Base-by-base conservation (phyloP, 2,329 filamentous ascomycete genomes). In the Calonectria pseudoreteaudii region DNA sequence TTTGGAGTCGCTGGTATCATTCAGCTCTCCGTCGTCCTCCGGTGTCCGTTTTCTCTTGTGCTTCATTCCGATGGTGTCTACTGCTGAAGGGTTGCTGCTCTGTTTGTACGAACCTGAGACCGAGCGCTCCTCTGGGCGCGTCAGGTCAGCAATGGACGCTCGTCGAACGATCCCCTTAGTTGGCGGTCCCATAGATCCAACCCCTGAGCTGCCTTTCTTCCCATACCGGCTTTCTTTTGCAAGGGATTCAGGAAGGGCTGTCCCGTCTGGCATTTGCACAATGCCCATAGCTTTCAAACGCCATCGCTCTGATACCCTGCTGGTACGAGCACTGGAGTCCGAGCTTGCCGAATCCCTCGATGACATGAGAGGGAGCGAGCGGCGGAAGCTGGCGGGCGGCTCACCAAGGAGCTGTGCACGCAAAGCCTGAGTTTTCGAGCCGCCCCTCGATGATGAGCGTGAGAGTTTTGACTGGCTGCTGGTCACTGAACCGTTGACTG, bases 201-300 rank as follows among this genome's bases (percentile, higher is more conserved):
- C 74, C 3, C 84, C 84, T 1, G 82, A 78, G 68, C 84, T 86
- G 9, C 84, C 83, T 74, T 85, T 86, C 31, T 85, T 85, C 58
- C 85, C 84, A 68, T 83, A 82, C 50, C 86, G 79, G 77, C 88
- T 86, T 31, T 89, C 86, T 44, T 85, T 78, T 16, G 87, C 88
- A 50, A 91, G 83, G 3, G 85, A 84, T 74, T 91, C 89, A 8
- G 89, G 89, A 3, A 90, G 77, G 74, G 88, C 89, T 62, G 88
- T 86, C n/a, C 89, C 86, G 74, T 91, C 86, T 6, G 87, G 85
- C 85, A 90, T 87, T 74, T 86, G 87, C 3, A 90, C 87, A 23
- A 91, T 85, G 13, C 86, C 87, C 86, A 88, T 88, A 52, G 87
- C 86, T 66, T 88, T 88, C 71, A 89, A 82, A 7, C 84, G 82